These are phyloP conservation scores for Cyberlindnera xylosilytica DNA, from an alignment of 805 yeast genomes.

Conservation along the genomic window DNA sequence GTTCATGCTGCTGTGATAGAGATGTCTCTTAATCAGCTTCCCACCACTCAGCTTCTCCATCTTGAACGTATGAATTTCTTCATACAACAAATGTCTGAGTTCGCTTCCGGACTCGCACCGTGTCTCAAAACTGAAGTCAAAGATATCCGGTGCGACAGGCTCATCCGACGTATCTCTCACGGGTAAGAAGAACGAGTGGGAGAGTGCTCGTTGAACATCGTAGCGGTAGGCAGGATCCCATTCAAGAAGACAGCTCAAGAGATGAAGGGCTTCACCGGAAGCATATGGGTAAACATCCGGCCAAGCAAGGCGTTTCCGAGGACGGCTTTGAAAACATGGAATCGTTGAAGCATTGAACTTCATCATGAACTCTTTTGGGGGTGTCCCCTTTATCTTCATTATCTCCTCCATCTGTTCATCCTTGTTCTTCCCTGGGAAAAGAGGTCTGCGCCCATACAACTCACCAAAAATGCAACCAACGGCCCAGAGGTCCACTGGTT, in stretches of 20 bases:
- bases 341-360: conserved; percentile 44
- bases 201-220: conserved; percentile 53
- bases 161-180: conserved; percentile 59
- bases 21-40: background rate
- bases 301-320: conserved; percentile 47
- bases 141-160: conserved; percentile 43
- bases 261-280: conserved; percentile 43
- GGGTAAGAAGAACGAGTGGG: conserved; percentile 49
- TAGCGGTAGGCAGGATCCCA: conserved; percentile 63
- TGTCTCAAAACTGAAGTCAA: conserved; percentile 69
- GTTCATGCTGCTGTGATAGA: no score
- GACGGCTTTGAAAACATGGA: no score
- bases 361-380: conserved; percentile 44
- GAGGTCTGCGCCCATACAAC: conserved; percentile 73
- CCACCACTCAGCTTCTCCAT: conserved; percentile 19
- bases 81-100: conserved; percentile 44
- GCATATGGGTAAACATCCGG: conserved; percentile 60
- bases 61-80: conserved; percentile 53
- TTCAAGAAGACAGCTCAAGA: conserved; percentile 52
- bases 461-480: conserved; percentile 89
- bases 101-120: conserved; percentile 36
- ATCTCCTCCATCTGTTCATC: conserved; percentile 70
- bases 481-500: conserved; percentile 88
- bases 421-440: conserved; percentile 74
- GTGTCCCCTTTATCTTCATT: conserved; percentile 67